Conservation (phyloP, 2,329 filamentous ascomycete genomes). For the Ceratocystis albifundus region DNA sequence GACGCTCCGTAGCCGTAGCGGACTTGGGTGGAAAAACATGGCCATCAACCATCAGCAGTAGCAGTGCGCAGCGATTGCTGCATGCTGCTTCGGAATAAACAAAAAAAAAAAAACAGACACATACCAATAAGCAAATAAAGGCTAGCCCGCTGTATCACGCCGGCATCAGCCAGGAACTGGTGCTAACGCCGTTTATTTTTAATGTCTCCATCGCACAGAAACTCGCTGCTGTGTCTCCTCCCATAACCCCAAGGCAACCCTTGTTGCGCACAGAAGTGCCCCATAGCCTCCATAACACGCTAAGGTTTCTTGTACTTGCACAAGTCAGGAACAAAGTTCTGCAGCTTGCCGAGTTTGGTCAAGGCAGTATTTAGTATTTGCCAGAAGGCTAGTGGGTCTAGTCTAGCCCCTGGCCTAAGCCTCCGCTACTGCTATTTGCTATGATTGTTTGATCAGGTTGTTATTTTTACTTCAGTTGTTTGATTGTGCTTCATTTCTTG, state of each 20-base stretch:
- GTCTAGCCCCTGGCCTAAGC: not conserved
- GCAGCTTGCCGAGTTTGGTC: slow-evolving; percentile 9
- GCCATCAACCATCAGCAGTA: no score
- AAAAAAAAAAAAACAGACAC: not conserved
- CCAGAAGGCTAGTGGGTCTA: not conserved
- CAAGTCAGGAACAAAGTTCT: slow-evolving; percentile 8
- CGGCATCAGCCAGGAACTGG: not conserved
- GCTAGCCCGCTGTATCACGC: not conserved
- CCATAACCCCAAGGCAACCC: not conserved
- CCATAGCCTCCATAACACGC: not conserved
- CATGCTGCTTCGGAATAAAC: no score
- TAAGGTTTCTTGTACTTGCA: slow-evolving; percentile 2
- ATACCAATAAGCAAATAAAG: not conserved
- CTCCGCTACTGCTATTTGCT: not conserved
- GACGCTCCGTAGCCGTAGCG: no score
- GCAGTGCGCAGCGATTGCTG: not conserved
- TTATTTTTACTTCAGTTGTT: not conserved
- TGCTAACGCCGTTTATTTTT: no score
- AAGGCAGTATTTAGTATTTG: not conserved
- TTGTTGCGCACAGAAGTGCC: not conserved
- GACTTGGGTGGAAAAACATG: no score
- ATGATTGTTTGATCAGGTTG: not conserved
- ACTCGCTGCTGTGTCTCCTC: no score
- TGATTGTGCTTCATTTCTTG: not conserved
- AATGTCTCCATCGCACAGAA: no score